Percentiles rank a stretch among this genome's conserved stretches.
Evolutionary conservation across 768 basidiomycete species (phyloP).

Genomic region (Amanita polypyramis): DNA sequence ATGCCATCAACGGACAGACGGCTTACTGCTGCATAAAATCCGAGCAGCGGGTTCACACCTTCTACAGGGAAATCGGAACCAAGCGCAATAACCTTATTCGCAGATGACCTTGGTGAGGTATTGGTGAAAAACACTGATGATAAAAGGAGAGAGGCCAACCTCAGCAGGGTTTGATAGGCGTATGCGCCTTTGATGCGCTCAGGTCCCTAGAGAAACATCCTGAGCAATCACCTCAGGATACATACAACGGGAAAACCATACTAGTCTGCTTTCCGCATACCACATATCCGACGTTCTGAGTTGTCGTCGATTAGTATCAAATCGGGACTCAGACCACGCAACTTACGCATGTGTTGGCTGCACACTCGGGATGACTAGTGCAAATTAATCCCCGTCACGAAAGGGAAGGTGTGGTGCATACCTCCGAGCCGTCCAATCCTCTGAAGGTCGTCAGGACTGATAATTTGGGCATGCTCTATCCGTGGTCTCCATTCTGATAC

Average conservation of each 20-base stretch:
- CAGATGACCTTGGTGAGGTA: constrained; percentile 21
- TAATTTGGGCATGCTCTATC: constrained; percentile 90
- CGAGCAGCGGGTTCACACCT: constrained; percentile 77
- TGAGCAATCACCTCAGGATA: not conserved
- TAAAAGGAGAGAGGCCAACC: constrained; percentile 4
- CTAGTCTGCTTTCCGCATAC: constrained; percentile 80
- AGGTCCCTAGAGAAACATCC: constrained; percentile 41
- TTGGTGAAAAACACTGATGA: not conserved
- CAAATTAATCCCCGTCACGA: not conserved
- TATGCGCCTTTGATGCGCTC: constrained; percentile 83
- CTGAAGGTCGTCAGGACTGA: constrained; percentile 58
- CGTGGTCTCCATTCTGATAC: constrained; percentile 53
- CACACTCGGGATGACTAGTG: constrained; percentile 82
- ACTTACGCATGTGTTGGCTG: constrained; percentile 87
- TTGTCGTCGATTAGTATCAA: not conserved
- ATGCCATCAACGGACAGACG: constrained; percentile 56
- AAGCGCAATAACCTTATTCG: constrained; percentile 52
- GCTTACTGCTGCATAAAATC: constrained; percentile 84
- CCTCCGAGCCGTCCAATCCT: constrained; percentile 67
- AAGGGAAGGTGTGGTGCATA: constrained; percentile 19
- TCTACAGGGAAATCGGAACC: constrained; percentile 96
- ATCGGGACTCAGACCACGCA: not conserved
- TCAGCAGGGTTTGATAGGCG: constrained; percentile 71
- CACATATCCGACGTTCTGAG: constrained; percentile 80
- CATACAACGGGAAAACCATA: constrained; percentile 17